phyloP scores from a whole-genome alignment of 2,329 filamentous ascomycete genomes.

The Scortechinia acanthostroma region DNA sequence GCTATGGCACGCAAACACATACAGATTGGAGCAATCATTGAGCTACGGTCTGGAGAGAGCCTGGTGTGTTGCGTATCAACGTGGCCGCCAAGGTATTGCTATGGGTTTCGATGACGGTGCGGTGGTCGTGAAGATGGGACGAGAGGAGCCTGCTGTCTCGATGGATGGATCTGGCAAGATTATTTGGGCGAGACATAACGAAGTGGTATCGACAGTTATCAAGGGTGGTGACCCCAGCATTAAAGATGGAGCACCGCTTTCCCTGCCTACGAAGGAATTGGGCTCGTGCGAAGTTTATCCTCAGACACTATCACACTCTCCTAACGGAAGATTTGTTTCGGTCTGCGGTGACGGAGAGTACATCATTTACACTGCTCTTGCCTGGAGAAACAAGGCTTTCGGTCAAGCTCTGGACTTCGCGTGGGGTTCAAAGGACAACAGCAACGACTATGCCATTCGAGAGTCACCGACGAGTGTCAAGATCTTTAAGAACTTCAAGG shows the following conservation, averaged over 20 bases:
- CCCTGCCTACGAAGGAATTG: constrained; percentile 84
- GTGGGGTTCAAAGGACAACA: constrained; percentile 95
- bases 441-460: constrained; percentile 94
- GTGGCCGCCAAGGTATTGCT: constrained; percentile 86
- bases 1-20: constrained; percentile 98
- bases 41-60: constrained; percentile 93
- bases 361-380: constrained; percentile 95
- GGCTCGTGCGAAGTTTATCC: constrained; percentile 96
- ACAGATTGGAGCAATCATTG: constrained; percentile 87
- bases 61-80: constrained; percentile 95
- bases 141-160: constrained; percentile 92
- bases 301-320: constrained; percentile 88
- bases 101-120: constrained; percentile 97
- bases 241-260: constrained; percentile 84
- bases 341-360: constrained; percentile 96
- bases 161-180: constrained; percentile 96
- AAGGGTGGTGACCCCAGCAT: constrained; percentile 77
- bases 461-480: constrained; percentile 92
- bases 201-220: constrained; percentile 90
- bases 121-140: constrained; percentile 93
- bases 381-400: constrained; percentile 96
- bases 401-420: constrained; percentile 92
- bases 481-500: constrained; percentile 95
- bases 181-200: constrained; percentile 91
- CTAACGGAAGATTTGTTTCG: constrained; percentile 83